Evolutionary conservation across 108 stramenopile genomes (phyloP), one percentile per base, ranked within the genome.

Genomic region (Pseudonitzschia pungens): DNA sequence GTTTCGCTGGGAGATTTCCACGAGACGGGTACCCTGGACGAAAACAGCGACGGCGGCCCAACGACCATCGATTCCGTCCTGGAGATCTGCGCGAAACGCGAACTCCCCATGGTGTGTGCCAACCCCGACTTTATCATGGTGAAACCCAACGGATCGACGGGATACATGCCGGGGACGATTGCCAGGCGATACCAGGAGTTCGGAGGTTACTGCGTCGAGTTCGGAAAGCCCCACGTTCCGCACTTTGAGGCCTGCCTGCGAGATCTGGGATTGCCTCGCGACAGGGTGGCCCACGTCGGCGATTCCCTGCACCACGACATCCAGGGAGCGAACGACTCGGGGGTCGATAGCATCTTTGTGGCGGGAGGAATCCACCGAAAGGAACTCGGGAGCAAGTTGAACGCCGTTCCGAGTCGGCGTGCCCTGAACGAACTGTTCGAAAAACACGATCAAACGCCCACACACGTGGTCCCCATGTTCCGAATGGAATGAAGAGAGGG

Each of bases 231-330:
- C 21, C 70, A 86, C 67, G 67, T 55, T 42, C 72, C 75, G 51
- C 87, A 88, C 56, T 95, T 95, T 59, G 68, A 81, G 36, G 83
- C 87, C 26, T 89, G 89, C 56, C 50, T 91, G 11, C 58, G 65
- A 15, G 69, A 77, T 28, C 60, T 90, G 50, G 76, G 73, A 40
- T 53, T 91, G 32, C 27, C 56, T 4, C 55, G 32, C 5, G 11
- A 45, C 14, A 44, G 55, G 31, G 84, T 90, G 0, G 86, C 82
- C 5, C 89, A 93, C 62, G 92, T 96, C 11, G 96, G 94, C 0
- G 96, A 96, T 80, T 92, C 91, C 26, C 77, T 96, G 54, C 87
- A 92, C 60, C 96, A 96, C 78, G 96, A 96, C 73, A 74, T 96
- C 24, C 72, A 79, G n/a, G 94, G 96, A 29, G 94, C 96, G 3